Conservation (phyloP, 192 early-diverging fungal species). For the Linderina pennispora region DNA sequence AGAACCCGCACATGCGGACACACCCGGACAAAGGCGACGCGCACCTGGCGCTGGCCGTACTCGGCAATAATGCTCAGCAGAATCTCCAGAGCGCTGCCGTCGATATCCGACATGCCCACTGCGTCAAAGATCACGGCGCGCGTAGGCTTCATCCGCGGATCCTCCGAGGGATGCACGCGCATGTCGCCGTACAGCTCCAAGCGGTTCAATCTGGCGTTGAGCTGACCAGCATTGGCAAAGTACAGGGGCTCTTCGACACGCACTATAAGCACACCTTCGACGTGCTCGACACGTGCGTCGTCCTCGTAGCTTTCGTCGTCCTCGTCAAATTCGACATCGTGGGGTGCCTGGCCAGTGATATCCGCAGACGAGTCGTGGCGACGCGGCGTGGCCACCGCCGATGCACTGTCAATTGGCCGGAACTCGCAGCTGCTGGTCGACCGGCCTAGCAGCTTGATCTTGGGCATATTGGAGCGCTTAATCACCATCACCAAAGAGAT, state of each 20-base stretch:
- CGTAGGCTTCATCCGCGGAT: constrained; percentile 69
- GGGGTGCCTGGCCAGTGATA: no score
- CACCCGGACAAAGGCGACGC: constrained; percentile 90
- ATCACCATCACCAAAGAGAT: constrained; percentile 86
- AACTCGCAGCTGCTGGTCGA: constrained; percentile 61
- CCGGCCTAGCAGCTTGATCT: constrained; percentile 71
- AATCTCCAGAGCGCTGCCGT: constrained; percentile 89
- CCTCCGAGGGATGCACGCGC: constrained; percentile 91
- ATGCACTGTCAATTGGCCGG: constrained; percentile 51
- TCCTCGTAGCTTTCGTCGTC: constrained; percentile 4
- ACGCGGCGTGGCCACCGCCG: no score
- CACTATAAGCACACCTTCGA: constrained; percentile 83
- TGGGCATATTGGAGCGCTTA: constrained; percentile 82
- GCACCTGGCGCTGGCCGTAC: constrained; percentile 72
- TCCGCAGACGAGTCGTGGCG: constrained; percentile 26
- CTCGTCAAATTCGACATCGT: constrained; percentile 10
- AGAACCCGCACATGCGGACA: constrained; percentile 57
- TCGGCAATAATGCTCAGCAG: constrained; percentile 85
- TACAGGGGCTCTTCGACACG: constrained; percentile 90
- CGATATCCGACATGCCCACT: constrained; percentile 78
- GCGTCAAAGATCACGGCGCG: constrained; percentile 88
- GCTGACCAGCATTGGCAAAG: constrained; percentile 96
- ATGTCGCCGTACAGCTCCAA: constrained; percentile 93
- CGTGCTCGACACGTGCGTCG: constrained; percentile 56
- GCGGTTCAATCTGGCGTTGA: constrained; percentile 90